A percentile compares a stretch with the other conserved stretches of the same genome.
Evolutionary conservation across 805 yeast genomes (phyloP).

Genomic region (Kuraishia floccosa): DNA sequence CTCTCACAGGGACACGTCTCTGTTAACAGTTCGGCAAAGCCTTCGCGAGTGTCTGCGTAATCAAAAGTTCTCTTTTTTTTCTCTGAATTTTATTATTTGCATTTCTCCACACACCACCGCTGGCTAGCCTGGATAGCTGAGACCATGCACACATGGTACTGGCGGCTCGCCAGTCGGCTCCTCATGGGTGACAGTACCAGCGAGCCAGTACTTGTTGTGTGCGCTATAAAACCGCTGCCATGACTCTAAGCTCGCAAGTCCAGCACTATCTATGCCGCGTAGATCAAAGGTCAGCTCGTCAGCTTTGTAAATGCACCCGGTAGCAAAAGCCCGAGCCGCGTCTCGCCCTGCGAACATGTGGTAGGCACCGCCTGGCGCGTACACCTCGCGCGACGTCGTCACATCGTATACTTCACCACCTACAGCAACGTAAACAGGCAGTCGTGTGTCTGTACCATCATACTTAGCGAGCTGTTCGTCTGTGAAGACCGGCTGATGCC

Average conservation of each 20-base stretch:
- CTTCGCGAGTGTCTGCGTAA: background rate
- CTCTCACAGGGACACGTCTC: slow-evolving; percentile 8
- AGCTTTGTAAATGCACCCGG: slow-evolving; percentile 49
- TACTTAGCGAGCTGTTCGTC: slow-evolving; percentile 32
- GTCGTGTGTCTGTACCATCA: slow-evolving; percentile 32
- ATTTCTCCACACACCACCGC: background rate
- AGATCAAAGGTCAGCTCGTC: slow-evolving; percentile 58
- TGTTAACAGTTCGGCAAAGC: slow-evolving; percentile 4
- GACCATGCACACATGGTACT: slow-evolving; percentile 24
- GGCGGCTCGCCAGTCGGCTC: slow-evolving; percentile 38
- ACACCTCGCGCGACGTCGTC: slow-evolving; percentile 31
- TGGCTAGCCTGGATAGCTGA: slow-evolving; percentile 5
- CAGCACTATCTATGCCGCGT: slow-evolving; percentile 39
- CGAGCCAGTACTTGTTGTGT: slow-evolving; percentile 45
- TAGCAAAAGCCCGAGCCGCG: slow-evolving; percentile 56
- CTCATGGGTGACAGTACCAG: slow-evolving; percentile 41
- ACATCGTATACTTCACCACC: slow-evolving; percentile 61
- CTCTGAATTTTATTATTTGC: background rate
- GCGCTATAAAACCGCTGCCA: slow-evolving; percentile 44
- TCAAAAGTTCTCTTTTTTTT: background rate
- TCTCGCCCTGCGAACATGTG: slow-evolving; percentile 51
- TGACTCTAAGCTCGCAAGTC: slow-evolving; percentile 14
- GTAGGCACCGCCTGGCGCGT: slow-evolving; percentile 52
- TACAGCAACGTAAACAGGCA: slow-evolving; percentile 49
- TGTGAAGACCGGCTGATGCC: slow-evolving; percentile 20